Evolutionary conservation across 345 rosid species (phyloP).

Genomic region (Conringia planisiliqua): DNA sequence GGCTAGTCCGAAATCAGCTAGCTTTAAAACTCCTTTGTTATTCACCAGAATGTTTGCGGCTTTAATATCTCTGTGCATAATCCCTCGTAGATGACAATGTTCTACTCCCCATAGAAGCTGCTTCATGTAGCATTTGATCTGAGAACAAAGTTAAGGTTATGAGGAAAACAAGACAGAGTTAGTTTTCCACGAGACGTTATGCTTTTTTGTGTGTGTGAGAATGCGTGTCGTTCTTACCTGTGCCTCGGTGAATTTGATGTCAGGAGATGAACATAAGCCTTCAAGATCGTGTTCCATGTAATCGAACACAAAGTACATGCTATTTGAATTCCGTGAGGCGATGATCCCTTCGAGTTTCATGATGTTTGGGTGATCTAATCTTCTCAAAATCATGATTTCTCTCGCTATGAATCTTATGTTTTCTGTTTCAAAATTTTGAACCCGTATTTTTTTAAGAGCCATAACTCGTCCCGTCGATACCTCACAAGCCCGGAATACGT

Average conservation of each 20-base stretch:
- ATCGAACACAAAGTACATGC: slow-evolving; percentile 71
- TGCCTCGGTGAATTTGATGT: slow-evolving; percentile 55
- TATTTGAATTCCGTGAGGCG: slow-evolving; percentile 57
- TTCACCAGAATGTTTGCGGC: slow-evolving; percentile 69
- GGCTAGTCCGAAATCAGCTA: slow-evolving; percentile 80
- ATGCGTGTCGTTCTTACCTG: slow-evolving; percentile 41
- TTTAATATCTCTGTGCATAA: slow-evolving; percentile 77
- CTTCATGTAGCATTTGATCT: slow-evolving; percentile 81
- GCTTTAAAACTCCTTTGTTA: slow-evolving; percentile 63
- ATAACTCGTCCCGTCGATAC: slow-evolving; percentile 63
- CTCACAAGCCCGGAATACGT: slow-evolving; percentile 73
- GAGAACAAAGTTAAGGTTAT: background rate
- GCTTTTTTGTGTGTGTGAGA: background rate
- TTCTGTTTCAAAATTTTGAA: slow-evolving; percentile 70
- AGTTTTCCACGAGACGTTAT: background rate
- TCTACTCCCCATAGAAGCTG: slow-evolving; percentile 65
- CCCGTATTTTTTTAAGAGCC: slow-evolving; percentile 72
- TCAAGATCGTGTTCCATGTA: slow-evolving; percentile 86
- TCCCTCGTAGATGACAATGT: slow-evolving; percentile 68
- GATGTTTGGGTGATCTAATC: slow-evolving; percentile 77
- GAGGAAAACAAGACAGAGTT: slow-evolving; percentile 3
- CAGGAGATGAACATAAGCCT: slow-evolving; percentile 58
- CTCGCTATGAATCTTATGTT: slow-evolving; percentile 78
- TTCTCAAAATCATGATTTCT: slow-evolving; percentile 69
- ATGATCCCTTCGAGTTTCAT: slow-evolving; percentile 69